Evolutionary conservation across 371 early-diverging fungal genomes (phyloP).

Genomic region (Apophysomyces variabilis): DNA sequence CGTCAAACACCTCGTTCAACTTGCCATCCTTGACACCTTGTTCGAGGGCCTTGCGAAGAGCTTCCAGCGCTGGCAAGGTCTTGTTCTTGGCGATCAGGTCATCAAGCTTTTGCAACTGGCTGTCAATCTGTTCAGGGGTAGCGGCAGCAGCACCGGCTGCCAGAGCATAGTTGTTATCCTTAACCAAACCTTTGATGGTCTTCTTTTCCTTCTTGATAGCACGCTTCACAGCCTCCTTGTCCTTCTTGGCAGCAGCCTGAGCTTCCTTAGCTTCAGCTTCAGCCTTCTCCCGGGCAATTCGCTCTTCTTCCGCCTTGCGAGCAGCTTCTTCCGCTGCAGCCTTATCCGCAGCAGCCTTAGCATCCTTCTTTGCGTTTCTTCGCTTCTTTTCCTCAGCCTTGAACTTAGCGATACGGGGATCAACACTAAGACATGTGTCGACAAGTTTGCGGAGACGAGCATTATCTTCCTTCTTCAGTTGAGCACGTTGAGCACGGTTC

Average conservation of each 20-base stretch:
- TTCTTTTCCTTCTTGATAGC: conserved; percentile 92
- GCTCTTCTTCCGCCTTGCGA: conserved; percentile 55
- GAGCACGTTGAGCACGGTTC: conserved; percentile 93
- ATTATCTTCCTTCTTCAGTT: conserved; percentile 96
- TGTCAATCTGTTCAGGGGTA: conserved; percentile 60
- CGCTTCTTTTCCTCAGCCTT: conserved; percentile 89
- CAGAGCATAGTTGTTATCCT: conserved; percentile 83
- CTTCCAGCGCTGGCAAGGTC: conserved; percentile 59
- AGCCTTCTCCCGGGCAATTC: conserved; percentile 54
- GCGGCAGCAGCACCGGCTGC: conserved; percentile 56
- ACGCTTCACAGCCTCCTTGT: conserved; percentile 78
- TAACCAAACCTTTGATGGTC: conserved; percentile 79
- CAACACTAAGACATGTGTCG: conserved; percentile 80
- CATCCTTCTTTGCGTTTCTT: conserved; percentile 89
- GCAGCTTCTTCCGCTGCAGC: conserved; percentile 69
- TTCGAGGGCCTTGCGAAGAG: conserved; percentile 60
- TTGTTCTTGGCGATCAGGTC: conserved; percentile 72
- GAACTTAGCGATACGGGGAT: conserved; percentile 92
- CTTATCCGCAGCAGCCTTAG: conserved; percentile 80
- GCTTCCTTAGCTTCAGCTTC: conserved; percentile 69
- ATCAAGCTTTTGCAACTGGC: conserved; percentile 71
- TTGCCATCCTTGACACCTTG: conserved; percentile 60
- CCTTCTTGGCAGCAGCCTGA: conserved; percentile 70
- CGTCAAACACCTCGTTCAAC: conserved; percentile 56
- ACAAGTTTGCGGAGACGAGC: conserved; percentile 87